Evolutionary conservation across 495 filamentous ascomycete species (phyloP).

Genomic region (Xylaria palmicola): DNA sequence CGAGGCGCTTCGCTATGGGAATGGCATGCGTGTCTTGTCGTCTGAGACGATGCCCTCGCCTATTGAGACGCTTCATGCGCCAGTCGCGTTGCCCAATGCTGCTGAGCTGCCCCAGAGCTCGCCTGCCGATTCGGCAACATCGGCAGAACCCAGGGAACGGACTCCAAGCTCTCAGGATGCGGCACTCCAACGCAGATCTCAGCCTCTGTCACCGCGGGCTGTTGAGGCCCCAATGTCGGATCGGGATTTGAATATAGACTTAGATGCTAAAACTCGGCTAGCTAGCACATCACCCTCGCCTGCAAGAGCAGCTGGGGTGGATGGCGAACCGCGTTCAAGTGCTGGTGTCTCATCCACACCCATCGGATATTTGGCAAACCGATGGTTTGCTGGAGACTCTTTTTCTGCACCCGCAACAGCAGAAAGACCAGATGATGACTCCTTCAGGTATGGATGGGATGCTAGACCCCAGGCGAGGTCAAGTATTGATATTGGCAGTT

Average conservation of each 20-base stretch:
- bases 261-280: neutral
- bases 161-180: constrained; percentile 15
- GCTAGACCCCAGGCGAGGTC: neutral
- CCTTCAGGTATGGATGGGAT: constrained; percentile 33
- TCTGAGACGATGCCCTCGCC: constrained; percentile 43
- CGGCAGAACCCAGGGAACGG: constrained; percentile 14
- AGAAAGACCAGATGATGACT: constrained; percentile 33
- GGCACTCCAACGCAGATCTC: constrained; percentile 17
- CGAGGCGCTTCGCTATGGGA: constrained; percentile 55
- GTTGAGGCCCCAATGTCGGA: neutral
- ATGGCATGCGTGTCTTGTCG: constrained; percentile 50
- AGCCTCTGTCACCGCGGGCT: constrained; percentile 19
- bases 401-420: constrained; percentile 36
- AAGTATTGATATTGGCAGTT: neutral
- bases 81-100: constrained; percentile 15
- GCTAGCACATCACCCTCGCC: constrained; percentile 20
- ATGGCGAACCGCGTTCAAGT: constrained; percentile 21
- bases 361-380: constrained; percentile 38
- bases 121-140: constrained; percentile 12
- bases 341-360: constrained; percentile 34
- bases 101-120: constrained; percentile 10
- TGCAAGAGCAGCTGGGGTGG: constrained; percentile 10
- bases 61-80: constrained; percentile 24
- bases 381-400: constrained; percentile 38
- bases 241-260: neutral